A percentile compares a stretch with the other conserved stretches of the same genome.
These are phyloP conservation scores for Claviceps purpurea DNA, from an alignment of 2,329 filamentous ascomycete genomes.

Conservation along the genomic window DNA sequence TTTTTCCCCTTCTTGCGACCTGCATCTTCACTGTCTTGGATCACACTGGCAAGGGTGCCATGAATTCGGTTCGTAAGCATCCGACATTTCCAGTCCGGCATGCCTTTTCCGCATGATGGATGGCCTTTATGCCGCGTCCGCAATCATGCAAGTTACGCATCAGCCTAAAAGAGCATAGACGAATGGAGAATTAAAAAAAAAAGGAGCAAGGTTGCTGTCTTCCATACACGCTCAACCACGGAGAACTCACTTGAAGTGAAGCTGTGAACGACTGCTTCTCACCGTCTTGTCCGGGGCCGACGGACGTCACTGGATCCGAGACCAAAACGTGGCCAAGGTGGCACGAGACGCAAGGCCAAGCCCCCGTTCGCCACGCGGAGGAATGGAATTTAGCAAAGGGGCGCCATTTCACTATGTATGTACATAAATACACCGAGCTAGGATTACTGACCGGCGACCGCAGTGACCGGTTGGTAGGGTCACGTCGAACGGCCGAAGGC, in stretches of 20 bases:
- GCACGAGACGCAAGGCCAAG: background rate
- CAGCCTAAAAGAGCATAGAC: background rate
- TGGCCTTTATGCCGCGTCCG: background rate
- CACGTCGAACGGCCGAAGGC: too few relatives aligned
- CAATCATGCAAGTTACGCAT: background rate
- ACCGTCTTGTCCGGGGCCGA: background rate
- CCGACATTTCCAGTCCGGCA: background rate
- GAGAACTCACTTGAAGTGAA: background rate
- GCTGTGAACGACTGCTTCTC: background rate
- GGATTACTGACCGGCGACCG: too few relatives aligned
- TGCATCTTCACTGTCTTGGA: background rate
- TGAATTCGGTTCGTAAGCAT: background rate
- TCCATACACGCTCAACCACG: background rate
- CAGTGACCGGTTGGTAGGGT: too few relatives aligned
- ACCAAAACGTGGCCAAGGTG: background rate
- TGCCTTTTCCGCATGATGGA: background rate
- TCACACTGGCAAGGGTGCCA: background rate
- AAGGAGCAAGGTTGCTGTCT: background rate
- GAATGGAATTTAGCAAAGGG: background rate
- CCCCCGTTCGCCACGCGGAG: background rate
- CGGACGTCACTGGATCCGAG: background rate
- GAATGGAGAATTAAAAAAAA: background rate
- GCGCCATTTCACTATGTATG: background rate
- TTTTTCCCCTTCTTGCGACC: background rate
- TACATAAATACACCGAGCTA: too few relatives aligned